Evolutionary conservation across 148 eudicot genomes (phyloP).

Genomic region (Heliamphora exappendiculata): DNA sequence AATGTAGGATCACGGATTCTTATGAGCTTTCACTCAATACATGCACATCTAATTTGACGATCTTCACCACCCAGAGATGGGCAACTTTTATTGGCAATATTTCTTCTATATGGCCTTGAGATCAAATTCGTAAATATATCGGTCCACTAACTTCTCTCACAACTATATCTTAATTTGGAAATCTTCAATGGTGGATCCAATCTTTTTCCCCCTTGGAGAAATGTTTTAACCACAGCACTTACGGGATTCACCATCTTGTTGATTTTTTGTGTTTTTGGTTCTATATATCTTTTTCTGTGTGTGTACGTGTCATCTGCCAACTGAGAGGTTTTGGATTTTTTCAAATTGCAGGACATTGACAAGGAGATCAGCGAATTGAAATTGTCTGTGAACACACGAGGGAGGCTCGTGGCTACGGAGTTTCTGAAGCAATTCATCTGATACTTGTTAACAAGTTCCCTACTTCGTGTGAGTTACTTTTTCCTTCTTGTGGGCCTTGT

Average conservation of each 20-base stretch:
- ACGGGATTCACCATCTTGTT: not conserved
- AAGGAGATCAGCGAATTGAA: slow-evolving; percentile 91
- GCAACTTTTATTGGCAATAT: not conserved
- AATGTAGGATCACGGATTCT: not conserved
- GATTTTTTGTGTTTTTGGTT: not conserved
- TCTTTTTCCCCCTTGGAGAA: not conserved
- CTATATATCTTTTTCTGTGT: not conserved
- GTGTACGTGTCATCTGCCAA: not conserved
- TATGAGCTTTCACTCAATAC: not conserved
- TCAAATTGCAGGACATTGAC: slow-evolving; percentile 72
- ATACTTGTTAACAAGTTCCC: slow-evolving; percentile 5
- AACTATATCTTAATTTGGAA: not conserved
- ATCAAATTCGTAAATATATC: not conserved
- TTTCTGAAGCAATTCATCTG: slow-evolving; percentile 84
- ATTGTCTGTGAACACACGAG: slow-evolving; percentile 83
- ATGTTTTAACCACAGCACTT: not conserved
- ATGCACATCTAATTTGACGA: not conserved
- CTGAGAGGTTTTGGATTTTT: not conserved
- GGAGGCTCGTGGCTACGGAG: slow-evolving; percentile 97
- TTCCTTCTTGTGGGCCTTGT: not conserved
- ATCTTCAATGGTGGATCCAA: not conserved
- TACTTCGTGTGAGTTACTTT: not conserved
- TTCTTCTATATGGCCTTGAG: not conserved
- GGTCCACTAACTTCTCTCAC: not conserved
- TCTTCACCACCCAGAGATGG: not conserved